Percentiles rank a stretch among this genome's conserved stretches.
Evolutionary conservation across 306 rosid species (phyloP).

Genomic region (Benincasa hispida): DNA sequence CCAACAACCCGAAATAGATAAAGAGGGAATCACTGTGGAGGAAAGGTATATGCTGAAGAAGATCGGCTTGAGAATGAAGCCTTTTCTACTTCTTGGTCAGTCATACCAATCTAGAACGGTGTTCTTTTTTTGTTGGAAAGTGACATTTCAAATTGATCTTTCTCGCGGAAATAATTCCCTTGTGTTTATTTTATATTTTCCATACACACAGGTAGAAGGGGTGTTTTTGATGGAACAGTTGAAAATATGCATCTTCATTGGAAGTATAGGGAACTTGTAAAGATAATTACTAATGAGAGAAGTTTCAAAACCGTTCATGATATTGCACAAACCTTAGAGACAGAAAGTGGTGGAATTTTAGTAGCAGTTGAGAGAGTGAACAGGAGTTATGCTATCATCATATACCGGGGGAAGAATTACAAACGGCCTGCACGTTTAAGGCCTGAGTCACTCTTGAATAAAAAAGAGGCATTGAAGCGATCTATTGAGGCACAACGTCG

Average conservation of each 20-base stretch:
- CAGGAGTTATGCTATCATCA: conserved; percentile 70
- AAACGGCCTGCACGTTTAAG: conserved; percentile 68
- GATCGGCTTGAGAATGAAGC: conserved; percentile 77
- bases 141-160: neutral
- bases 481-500: conserved; percentile 73
- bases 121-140: neutral
- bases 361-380: conserved; percentile 70
- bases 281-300: conserved; percentile 44
- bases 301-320: conserved; percentile 39
- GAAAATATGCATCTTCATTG: conserved; percentile 99
- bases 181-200: neutral
- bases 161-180: neutral
- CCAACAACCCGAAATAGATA: conserved; percentile 60
- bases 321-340: conserved; percentile 64
- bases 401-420: conserved; percentile 92
- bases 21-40: conserved; percentile 75
- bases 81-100: conserved; percentile 87
- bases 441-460: conserved; percentile 66
- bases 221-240: conserved; percentile 84
- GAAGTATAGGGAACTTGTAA: conserved; percentile 95
- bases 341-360: conserved; percentile 90
- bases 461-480: conserved; percentile 61
- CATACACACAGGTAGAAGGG: conserved; percentile 19
- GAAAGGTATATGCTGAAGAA: conserved; percentile 85
- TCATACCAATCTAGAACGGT: neutral